Evolutionary conservation across 768 basidiomycete genomes (phyloP).

Genomic region (Cantharellus anzutake): DNA sequence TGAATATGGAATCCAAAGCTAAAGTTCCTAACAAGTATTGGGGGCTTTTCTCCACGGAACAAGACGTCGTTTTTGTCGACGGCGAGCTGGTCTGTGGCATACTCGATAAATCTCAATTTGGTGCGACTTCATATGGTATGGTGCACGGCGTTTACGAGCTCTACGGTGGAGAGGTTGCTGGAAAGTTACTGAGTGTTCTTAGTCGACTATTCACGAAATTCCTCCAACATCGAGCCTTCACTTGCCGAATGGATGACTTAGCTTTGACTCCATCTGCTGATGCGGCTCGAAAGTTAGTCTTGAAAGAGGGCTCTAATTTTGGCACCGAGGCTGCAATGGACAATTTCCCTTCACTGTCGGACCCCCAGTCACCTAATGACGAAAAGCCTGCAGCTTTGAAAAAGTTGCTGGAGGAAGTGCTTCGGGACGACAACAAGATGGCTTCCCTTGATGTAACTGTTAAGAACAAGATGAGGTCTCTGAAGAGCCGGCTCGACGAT

Average conservation of each 20-base stretch:
- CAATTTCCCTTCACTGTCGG: constrained; percentile 57
- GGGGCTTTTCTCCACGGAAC: constrained; percentile 36
- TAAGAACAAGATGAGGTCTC: constrained; percentile 50
- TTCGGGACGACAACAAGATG: constrained; percentile 94
- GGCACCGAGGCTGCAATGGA: constrained; percentile 83
- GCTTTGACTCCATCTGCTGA: constrained; percentile 75
- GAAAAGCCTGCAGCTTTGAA: constrained; percentile 32
- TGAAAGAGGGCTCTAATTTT: constrained; percentile 45
- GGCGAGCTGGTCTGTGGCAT: constrained; percentile 89
- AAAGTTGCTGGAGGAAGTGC: constrained; percentile 68
- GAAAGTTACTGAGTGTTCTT: constrained; percentile 79
- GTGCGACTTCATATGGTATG: constrained; percentile 87
- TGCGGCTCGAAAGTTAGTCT: constrained; percentile 39
- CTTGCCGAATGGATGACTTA: constrained; percentile 97
- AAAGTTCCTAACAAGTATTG: constrained; percentile 80
- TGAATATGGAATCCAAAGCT: constrained; percentile 70
- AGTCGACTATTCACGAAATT: constrained; percentile 93
- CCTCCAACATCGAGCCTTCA: constrained; percentile 90
- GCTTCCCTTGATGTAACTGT: constrained; percentile 88
- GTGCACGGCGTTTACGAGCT: constrained; percentile 95
- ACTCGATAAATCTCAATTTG: constrained; percentile 93
- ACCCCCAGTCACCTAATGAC: constrained; percentile 6
- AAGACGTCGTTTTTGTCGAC: constrained; percentile 74
- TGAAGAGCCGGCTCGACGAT: constrained; percentile 82
- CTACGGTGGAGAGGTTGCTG: constrained; percentile 78